Percentiles rank a stretch among this genome's conserved stretches.
These are phyloP conservation scores for Stagonosporopsis tanaceti DNA, from an alignment of 2,329 filamentous ascomycete species.

Conservation along the genomic window DNA sequence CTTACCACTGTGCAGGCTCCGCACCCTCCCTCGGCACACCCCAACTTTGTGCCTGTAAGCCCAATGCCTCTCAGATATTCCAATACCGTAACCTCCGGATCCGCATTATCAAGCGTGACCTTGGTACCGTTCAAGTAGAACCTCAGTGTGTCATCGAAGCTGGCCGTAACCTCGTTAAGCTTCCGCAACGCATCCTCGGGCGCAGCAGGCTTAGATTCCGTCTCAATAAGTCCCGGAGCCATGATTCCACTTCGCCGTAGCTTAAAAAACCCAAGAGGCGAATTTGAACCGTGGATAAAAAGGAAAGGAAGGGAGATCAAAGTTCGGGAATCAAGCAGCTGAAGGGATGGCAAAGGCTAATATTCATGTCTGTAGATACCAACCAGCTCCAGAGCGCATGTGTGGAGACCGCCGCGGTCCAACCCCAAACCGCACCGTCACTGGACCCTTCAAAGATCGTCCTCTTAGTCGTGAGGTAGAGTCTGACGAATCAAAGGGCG, in stretches of 20 bases:
- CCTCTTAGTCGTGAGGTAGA: conserved; percentile 16
- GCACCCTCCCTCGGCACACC: conserved; percentile 95
- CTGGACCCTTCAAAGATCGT: conserved; percentile 7
- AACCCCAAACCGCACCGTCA: conserved; percentile 9
- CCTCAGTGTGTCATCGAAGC: conserved; percentile 84
- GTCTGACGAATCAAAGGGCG: conserved; percentile 26
- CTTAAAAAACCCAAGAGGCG: neutral
- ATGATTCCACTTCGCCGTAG: conserved; percentile 48
- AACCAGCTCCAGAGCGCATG: conserved; percentile 8
- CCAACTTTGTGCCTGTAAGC: conserved; percentile 93
- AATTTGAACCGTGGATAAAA: neutral
- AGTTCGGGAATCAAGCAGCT: neutral
- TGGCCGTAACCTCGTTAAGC: conserved; percentile 71
- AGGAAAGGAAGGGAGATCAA: neutral
- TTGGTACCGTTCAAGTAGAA: conserved; percentile 97
- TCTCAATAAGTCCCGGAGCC: conserved; percentile 64
- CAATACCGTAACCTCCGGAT: conserved; percentile 89
- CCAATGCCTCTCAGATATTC: conserved; percentile 94
- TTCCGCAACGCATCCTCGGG: conserved; percentile 54
- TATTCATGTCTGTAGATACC: conserved; percentile 12
- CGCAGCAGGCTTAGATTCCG: conserved; percentile 53
- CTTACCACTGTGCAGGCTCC: conserved; percentile 90
- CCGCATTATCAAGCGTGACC: conserved; percentile 83
- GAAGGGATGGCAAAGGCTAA: conserved; percentile 9
- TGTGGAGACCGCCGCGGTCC: conserved; percentile 19